A percentile compares a stretch with the other conserved stretches of the same genome.
Evolutionary conservation across 2,329 filamentous ascomycete genomes (phyloP).

Genomic region (Fusarium longipes): DNA sequence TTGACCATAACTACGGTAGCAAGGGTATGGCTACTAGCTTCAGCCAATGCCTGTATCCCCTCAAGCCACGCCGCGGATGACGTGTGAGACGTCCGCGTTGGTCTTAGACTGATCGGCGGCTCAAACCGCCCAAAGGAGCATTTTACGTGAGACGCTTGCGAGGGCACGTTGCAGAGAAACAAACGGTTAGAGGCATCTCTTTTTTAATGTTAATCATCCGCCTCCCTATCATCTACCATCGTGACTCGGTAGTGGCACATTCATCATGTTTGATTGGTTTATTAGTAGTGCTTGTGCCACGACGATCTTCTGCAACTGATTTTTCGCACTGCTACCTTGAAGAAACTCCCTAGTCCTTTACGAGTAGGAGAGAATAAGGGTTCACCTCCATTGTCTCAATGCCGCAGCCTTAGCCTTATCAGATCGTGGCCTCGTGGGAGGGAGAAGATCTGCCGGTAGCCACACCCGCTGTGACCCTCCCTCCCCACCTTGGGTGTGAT

Average conservation of each 20-base stretch:
- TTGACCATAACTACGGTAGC: not conserved
- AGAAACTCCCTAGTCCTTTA: not conserved
- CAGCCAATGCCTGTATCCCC: constrained; percentile 27
- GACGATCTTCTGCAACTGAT: constrained; percentile 8
- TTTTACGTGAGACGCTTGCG: not conserved
- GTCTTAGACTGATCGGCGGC: constrained; percentile 16
- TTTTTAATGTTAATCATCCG: constrained; percentile 8
- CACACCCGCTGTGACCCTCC: constrained; percentile 19
- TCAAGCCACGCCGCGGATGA: constrained; percentile 37
- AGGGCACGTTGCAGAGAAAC: not conserved
- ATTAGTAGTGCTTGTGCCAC: not conserved
- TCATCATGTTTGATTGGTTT: constrained; percentile 7
- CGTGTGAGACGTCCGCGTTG: constrained; percentile 16
- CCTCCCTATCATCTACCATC: constrained; percentile 21
- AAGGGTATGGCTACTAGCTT: not conserved
- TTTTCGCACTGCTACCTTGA: not conserved
- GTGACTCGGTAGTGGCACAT: constrained; percentile 20
- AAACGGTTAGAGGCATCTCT: constrained; percentile 3
- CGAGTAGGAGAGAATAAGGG: not conserved
- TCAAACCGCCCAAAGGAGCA: not conserved
- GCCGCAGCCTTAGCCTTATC: constrained; percentile 25
- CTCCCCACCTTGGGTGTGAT: not conserved
- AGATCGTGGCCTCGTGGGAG: constrained; percentile 10
- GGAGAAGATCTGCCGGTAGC: constrained; percentile 22
- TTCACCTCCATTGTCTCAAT: not conserved